Evolutionary conservation across 306 rosid species (phyloP).

Genomic region (apple (Malus domestica)): DNA sequence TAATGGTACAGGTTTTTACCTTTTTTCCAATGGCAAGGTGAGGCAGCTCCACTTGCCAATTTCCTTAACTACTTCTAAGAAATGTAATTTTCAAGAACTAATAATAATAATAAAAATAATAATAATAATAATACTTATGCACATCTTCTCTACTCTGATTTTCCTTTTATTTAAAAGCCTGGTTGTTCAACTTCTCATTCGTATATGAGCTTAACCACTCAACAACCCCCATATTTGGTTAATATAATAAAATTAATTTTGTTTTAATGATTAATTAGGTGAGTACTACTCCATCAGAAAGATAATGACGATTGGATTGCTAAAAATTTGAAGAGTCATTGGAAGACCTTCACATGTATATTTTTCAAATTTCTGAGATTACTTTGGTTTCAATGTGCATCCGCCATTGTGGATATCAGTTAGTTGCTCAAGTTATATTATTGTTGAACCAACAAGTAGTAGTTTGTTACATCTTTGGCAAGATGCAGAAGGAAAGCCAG

Average conservation of each 20-base stretch:
- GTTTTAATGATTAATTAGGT: not conserved
- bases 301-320: not conserved
- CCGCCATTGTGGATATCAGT: too few species aligned
- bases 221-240: not conserved
- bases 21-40: not conserved
- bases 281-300: not conserved
- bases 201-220: slow-evolving; percentile 3
- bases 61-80: not conserved
- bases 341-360: too few species aligned
- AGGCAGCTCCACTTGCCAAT: not conserved
- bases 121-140: not conserved
- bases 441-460: too few species aligned
- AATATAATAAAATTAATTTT: not conserved
- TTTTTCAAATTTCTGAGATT: too few species aligned
- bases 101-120: not conserved
- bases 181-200: slow-evolving; percentile 13
- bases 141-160: not conserved
- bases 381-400: too few species aligned
- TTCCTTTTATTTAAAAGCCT: not conserved
- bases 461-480: not conserved
- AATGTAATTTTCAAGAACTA: not conserved
- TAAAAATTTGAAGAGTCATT: not conserved
- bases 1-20: not conserved
- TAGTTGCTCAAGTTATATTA: too few species aligned
- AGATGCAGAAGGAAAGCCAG: not conserved